Conservation (phyloP, 2,329 filamentous ascomycete species). For the Claviceps sorghi region DNA sequence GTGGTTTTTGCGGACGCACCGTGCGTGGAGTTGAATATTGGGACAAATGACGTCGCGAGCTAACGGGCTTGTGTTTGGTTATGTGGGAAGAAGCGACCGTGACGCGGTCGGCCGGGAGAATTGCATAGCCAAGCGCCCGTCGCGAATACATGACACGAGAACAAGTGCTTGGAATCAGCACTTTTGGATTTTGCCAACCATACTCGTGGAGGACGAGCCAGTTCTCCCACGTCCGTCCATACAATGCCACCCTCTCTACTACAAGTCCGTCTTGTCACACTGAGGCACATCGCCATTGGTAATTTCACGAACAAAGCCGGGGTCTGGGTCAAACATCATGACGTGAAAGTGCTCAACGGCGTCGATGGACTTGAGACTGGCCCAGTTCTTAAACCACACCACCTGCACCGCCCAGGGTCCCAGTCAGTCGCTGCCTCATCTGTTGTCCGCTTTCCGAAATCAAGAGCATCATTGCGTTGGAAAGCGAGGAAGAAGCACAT, state of each 20-base stretch:
- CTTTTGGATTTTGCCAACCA: neutral
- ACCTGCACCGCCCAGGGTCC: slow-evolving; percentile 13
- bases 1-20: slow-evolving; percentile 60
- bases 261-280: slow-evolving; percentile 25
- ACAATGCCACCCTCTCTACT: neutral
- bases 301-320: slow-evolving; percentile 51
- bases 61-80: neutral
- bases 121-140: neutral
- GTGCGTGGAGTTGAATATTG: slow-evolving; percentile 38
- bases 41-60: slow-evolving; percentile 12
- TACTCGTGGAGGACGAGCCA: neutral
- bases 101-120: neutral
- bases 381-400: slow-evolving; percentile 60
- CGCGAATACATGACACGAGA: neutral
- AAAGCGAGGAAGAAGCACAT: neutral
- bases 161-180: neutral
- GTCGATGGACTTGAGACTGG: slow-evolving; percentile 66
- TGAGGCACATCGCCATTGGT: slow-evolving; percentile 62
- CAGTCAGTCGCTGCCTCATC: neutral
- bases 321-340: slow-evolving; percentile 68
- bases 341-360: slow-evolving; percentile 90
- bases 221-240: neutral
- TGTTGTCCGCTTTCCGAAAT: neutral
- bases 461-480: neutral
- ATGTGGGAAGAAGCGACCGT: neutral